Conservation (phyloP, 139 green algal genomes). For the Auxenochlorella protothecoides region DNA sequence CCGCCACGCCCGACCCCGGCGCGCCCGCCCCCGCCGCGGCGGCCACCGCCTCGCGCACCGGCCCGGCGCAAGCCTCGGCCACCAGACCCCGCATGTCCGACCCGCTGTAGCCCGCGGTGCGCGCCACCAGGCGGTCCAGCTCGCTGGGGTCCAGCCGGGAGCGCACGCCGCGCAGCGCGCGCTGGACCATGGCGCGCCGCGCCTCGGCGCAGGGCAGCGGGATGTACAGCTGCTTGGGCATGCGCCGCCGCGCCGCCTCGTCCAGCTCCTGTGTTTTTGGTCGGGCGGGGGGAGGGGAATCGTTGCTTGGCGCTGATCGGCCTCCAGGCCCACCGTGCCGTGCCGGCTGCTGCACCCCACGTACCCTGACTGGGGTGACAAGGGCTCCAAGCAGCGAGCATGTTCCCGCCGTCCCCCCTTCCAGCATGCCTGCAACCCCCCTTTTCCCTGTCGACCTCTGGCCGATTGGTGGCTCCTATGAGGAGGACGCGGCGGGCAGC, state of each 20-base stretch:
- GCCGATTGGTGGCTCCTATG: conserved; percentile 85
- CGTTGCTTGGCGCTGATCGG: too few species aligned
- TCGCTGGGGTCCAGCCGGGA: conserved; percentile 41
- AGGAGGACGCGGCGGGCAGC: conserved; percentile 56
- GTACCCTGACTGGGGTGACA: too few species aligned
- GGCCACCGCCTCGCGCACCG: conserved; percentile 61
- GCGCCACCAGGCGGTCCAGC: conserved; percentile 62
- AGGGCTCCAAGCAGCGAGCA: too few species aligned
- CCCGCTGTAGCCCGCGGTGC: conserved; percentile 63
- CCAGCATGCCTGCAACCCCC: too few species aligned
- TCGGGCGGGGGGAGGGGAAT: too few species aligned
- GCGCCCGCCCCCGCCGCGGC: neutral
- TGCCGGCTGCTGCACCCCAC: too few species aligned
- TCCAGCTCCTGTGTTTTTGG: conserved; percentile 77
- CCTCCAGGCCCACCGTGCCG: too few species aligned
- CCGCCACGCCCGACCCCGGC: conserved; percentile 6
- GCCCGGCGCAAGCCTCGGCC: conserved; percentile 83
- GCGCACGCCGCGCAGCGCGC: conserved; percentile 11
- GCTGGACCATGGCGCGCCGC: conserved; percentile 12
- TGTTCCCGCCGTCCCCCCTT: too few species aligned
- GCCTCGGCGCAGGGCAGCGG: conserved; percentile 61
- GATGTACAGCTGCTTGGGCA: conserved; percentile 99
- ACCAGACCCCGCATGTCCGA: conserved; percentile 90
- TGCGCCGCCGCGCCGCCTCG: conserved; percentile 81
- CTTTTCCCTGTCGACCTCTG: conserved; percentile 16